These are phyloP conservation scores for Beauveria rudraprayagi DNA, from an alignment of 2,329 filamentous ascomycete genomes.

Conservation along the genomic window DNA sequence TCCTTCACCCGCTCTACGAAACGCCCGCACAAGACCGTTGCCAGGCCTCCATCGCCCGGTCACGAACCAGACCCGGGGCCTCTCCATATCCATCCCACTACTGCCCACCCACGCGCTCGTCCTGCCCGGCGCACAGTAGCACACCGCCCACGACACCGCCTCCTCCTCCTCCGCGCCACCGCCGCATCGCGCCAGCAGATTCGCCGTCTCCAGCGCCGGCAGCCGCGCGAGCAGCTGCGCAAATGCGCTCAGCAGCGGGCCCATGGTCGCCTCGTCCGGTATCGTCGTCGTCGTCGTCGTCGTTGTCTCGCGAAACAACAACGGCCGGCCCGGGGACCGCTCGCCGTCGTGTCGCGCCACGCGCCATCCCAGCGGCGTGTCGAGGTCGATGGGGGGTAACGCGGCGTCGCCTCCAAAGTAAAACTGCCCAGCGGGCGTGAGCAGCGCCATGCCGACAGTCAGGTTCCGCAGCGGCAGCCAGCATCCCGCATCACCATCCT, in stretches of 20 bases:
- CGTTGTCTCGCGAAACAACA: not conserved
- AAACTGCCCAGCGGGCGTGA: not conserved
- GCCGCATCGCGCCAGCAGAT: not conserved
- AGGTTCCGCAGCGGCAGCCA: constrained; percentile 1
- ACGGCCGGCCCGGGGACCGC: not conserved
- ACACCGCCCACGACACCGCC: constrained; percentile 1
- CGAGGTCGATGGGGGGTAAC: not conserved
- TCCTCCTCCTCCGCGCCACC: not conserved
- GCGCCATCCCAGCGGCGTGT: not conserved
- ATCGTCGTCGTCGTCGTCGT: too few species aligned
- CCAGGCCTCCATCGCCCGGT: not conserved
- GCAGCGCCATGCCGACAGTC: not conserved
- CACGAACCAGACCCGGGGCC: constrained; percentile 6
- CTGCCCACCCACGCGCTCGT: not conserved
- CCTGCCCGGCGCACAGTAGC: not conserved
- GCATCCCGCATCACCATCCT: not conserved
- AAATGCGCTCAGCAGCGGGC: not conserved
- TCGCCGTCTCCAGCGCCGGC: constrained; percentile 3
- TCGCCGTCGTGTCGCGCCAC: not conserved
- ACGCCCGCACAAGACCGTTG: not conserved
- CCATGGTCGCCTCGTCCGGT: not conserved
- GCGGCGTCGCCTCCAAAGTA: not conserved
- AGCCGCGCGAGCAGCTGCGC: not conserved
- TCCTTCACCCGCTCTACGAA: not conserved
- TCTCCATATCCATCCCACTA: not conserved